phyloP scores from a whole-genome alignment of 2,329 filamentous ascomycete species.

The Trichoderma sp. region DNA sequence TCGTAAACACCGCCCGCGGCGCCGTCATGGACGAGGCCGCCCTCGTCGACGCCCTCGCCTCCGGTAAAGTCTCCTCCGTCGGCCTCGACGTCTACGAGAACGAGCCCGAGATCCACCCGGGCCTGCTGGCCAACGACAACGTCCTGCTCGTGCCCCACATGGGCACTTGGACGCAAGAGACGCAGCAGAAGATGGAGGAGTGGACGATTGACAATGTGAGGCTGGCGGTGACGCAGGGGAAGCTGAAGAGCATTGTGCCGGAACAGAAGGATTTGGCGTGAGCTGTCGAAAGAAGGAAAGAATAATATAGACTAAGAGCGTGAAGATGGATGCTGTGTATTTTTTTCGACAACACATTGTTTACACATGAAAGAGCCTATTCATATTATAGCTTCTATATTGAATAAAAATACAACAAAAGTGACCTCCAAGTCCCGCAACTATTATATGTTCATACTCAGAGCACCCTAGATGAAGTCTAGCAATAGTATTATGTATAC shows the following conservation, averaged over 20 bases:
- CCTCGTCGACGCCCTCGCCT: conserved; percentile 72
- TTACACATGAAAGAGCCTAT: background rate
- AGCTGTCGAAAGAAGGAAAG: background rate
- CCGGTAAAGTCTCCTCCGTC: conserved; percentile 69
- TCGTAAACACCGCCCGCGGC: conserved; percentile 83
- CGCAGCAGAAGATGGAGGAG: conserved; percentile 70
- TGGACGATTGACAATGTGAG: conserved; percentile 74
- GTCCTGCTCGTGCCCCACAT: conserved; percentile 82
- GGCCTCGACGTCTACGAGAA: conserved; percentile 85
- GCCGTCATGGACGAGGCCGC: conserved; percentile 82
- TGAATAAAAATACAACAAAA: background rate
- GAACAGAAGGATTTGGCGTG: conserved; percentile 58
- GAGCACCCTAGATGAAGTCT: background rate
- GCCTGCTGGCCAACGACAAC: conserved; percentile 69
- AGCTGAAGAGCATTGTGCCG: conserved; percentile 69
- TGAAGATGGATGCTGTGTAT: background rate
- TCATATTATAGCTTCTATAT: no score
- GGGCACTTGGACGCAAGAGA: conserved; percentile 79
- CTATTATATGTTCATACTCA: background rate
- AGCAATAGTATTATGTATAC: no score
- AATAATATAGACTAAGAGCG: background rate
- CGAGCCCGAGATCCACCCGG: conserved; percentile 76
- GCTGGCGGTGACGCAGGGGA: conserved; percentile 63
- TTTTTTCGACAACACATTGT: background rate
- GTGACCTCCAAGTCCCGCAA: background rate